phyloP scores from a whole-genome alignment of 495 filamentous ascomycete species.

The Tuber umbilicatum region DNA sequence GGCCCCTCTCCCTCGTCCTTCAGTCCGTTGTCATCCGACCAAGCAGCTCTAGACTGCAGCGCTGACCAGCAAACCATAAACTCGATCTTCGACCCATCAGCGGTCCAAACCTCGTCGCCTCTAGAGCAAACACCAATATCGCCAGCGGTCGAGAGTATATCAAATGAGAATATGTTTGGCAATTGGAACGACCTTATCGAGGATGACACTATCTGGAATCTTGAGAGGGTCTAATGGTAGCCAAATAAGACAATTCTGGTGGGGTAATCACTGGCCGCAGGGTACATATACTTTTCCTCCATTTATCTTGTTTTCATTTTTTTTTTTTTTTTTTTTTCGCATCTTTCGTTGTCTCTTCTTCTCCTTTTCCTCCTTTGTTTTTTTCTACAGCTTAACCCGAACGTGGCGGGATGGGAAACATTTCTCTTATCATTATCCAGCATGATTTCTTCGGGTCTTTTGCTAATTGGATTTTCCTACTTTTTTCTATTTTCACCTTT shows the following conservation, averaged over 20 bases:
- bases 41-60: constrained; percentile 18
- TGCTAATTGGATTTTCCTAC: not conserved
- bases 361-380: constrained; percentile 5
- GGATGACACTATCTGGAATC: not conserved
- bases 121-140: constrained; percentile 24
- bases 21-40: constrained; percentile 24
- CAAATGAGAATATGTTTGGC: not conserved
- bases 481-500: not conserved
- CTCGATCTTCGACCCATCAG: not conserved
- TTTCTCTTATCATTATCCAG: constrained; percentile 24
- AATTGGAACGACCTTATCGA: not conserved
- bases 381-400: constrained; percentile 9
- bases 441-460: constrained; percentile 3
- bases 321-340: constrained; percentile 7
- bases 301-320: constrained; percentile 14
- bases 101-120: constrained; percentile 20
- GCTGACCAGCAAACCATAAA: constrained; percentile 20
- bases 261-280: constrained; percentile 28
- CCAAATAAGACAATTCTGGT: constrained; percentile 1
- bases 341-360: not conserved
- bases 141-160: constrained; percentile 8
- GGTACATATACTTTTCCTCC: constrained; percentile 20
- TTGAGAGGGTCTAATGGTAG: constrained; percentile 19
- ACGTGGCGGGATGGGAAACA: constrained; percentile 5
- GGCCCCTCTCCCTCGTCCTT: constrained; percentile 15